Conservation (phyloP, 2,329 filamentous ascomycete genomes). For the Sporothrix phasma region DNA sequence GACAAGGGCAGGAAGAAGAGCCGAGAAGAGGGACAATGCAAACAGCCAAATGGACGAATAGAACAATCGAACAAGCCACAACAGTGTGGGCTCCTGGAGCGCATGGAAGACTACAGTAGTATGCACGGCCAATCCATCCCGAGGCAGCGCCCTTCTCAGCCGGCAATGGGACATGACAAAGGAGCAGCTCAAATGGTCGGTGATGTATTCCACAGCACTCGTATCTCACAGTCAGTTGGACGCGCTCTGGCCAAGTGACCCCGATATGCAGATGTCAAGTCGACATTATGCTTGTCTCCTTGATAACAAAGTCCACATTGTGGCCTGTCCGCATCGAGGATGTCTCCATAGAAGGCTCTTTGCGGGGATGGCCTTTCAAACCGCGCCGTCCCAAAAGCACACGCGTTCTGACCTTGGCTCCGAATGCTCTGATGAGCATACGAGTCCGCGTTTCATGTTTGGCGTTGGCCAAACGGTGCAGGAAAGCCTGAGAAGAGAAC, state of each 20-base stretch:
- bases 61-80: neutral
- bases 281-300: no score
- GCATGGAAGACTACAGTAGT: no score
- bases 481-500: neutral
- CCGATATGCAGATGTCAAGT: no score
- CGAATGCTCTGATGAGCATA: neutral
- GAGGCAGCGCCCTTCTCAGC: neutral
- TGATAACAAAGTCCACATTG: neutral
- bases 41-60: no score
- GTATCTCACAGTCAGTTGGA: neutral
- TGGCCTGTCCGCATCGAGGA: neutral
- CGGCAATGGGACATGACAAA: neutral
- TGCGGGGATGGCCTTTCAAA: neutral
- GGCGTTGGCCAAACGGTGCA: neutral
- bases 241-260: neutral
- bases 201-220: neutral
- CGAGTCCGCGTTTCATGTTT: constrained; percentile 2
- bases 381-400: neutral
- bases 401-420: neutral
- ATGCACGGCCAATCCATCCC: neutral
- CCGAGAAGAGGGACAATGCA: neutral
- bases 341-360: neutral
- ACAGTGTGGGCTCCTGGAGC: neutral
- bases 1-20: neutral
- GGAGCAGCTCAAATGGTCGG: neutral